Evolutionary conservation across 192 early-diverging fungal species (phyloP).

Genomic region (Rhizoclosmatium globosum): DNA sequence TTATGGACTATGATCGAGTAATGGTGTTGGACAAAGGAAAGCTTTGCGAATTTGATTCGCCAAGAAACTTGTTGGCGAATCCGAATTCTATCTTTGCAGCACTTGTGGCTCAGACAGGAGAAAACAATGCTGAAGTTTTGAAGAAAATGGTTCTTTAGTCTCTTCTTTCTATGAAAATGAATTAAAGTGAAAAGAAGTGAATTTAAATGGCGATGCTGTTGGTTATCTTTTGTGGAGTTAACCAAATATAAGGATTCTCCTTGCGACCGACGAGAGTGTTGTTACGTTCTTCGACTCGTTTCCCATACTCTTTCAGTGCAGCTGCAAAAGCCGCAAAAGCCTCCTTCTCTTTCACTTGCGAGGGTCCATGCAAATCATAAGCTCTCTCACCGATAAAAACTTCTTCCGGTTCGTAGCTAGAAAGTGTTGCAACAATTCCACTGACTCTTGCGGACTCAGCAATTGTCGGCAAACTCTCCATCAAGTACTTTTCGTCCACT

Average conservation of each 20-base stretch:
- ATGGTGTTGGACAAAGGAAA: slow-evolving; percentile 56
- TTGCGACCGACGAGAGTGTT: neutral
- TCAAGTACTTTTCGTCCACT: neutral
- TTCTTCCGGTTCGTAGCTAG: slow-evolving; percentile 4
- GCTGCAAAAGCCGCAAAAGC: neutral
- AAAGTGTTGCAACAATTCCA: neutral
- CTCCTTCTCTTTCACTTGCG: neutral
- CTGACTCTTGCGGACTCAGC: neutral
- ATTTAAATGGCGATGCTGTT: slow-evolving; percentile 12
- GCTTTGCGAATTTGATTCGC: slow-evolving; percentile 60
- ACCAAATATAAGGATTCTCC: slow-evolving; percentile 25
- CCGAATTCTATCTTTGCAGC: slow-evolving; percentile 37
- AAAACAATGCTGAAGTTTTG: slow-evolving; percentile 38
- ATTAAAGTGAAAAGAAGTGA: neutral
- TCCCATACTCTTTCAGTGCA: slow-evolving; percentile 1
- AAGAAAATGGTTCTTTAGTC: neutral
- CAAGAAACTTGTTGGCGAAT: slow-evolving; percentile 53
- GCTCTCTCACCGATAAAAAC: slow-evolving; percentile 15
- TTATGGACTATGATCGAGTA: slow-evolving; percentile 59
- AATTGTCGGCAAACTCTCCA: neutral
- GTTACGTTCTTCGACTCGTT: slow-evolving; percentile 4
- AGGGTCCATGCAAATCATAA: slow-evolving; percentile 10
- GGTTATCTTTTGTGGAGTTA: neutral
- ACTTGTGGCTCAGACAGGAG: slow-evolving; percentile 56
- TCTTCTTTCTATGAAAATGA: neutral